Evolutionary conservation across 441 rosid genomes (phyloP).

Genomic region (Pelargonium fulgidum): DNA sequence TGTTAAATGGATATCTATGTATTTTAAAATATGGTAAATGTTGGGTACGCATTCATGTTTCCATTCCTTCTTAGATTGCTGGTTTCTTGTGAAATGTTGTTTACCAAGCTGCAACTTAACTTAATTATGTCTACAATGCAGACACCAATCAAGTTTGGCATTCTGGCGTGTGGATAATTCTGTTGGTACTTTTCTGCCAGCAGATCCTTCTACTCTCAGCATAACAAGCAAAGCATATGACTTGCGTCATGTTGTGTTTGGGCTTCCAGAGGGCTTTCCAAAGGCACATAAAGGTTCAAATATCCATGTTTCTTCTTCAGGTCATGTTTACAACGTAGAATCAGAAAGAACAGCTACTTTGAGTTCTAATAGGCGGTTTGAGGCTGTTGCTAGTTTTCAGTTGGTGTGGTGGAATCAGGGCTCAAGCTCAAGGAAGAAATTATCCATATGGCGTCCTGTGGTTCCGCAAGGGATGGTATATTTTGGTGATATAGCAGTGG

Average conservation of each 20-base stretch:
- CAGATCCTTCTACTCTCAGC: constrained; percentile 47
- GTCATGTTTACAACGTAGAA: constrained; percentile 26
- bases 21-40: background rate
- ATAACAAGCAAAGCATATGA: constrained; percentile 66
- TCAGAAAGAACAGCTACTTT: constrained; percentile 31
- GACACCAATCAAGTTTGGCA: constrained; percentile 54
- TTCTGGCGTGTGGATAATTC: constrained; percentile 95
- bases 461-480: constrained; percentile 74
- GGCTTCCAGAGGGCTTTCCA: constrained; percentile 40
- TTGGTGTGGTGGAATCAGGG: constrained; percentile 85
- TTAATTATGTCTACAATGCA: constrained; percentile 29
- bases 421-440: constrained; percentile 62
- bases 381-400: constrained; percentile 77
- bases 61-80: background rate
- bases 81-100: background rate
- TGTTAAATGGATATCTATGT: background rate
- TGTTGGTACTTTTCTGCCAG: constrained; percentile 80
- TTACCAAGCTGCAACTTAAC: background rate
- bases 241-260: constrained; percentile 59
- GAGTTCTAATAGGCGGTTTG: constrained; percentile 58
- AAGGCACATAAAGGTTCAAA: constrained; percentile 32
- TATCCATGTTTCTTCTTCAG: constrained; percentile 31
- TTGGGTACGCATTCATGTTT: background rate
- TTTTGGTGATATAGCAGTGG: constrained; percentile 90
- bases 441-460: constrained; percentile 89